Percentiles rank a stretch among this genome's conserved stretches.
Conservation (phyloP, 2,329 filamentous ascomycete species). For the Neurospora crassa region DNA sequence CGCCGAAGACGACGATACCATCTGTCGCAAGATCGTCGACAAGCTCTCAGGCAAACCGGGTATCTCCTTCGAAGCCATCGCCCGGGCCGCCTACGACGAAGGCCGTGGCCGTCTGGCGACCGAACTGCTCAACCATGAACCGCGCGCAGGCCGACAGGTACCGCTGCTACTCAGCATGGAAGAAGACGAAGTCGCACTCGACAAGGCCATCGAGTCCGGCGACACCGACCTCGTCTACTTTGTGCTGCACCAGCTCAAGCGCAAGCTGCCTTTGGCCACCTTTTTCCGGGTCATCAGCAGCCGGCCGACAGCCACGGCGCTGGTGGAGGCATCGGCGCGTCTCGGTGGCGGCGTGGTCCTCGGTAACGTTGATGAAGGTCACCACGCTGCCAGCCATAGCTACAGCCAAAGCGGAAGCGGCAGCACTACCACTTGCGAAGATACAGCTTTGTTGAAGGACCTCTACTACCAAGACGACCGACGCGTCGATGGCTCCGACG, state of each 20-base stretch:
- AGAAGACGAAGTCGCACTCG: constrained; percentile 86
- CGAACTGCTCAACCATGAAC: constrained; percentile 84
- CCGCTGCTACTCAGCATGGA: constrained; percentile 90
- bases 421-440: constrained; percentile 22
- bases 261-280: constrained; percentile 77
- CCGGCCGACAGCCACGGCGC: constrained; percentile 73
- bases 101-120: constrained; percentile 83
- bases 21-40: constrained; percentile 78
- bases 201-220: constrained; percentile 93
- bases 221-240: constrained; percentile 90
- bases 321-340: constrained; percentile 74
- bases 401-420: not conserved
- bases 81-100: constrained; percentile 87
- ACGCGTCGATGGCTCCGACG: constrained; percentile 74
- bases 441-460: constrained; percentile 82
- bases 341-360: constrained; percentile 35
- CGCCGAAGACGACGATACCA: constrained; percentile 75
- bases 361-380: not conserved
- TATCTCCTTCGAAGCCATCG: constrained; percentile 93
- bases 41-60: constrained; percentile 80
- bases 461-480: constrained; percentile 96
- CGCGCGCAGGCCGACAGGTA: constrained; percentile 90
- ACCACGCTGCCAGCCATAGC: not conserved
- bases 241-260: constrained; percentile 79
- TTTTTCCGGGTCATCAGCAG: constrained; percentile 91